Conservation (phyloP, 2,329 filamentous ascomycete species). For the Periconia macrospinosa region DNA sequence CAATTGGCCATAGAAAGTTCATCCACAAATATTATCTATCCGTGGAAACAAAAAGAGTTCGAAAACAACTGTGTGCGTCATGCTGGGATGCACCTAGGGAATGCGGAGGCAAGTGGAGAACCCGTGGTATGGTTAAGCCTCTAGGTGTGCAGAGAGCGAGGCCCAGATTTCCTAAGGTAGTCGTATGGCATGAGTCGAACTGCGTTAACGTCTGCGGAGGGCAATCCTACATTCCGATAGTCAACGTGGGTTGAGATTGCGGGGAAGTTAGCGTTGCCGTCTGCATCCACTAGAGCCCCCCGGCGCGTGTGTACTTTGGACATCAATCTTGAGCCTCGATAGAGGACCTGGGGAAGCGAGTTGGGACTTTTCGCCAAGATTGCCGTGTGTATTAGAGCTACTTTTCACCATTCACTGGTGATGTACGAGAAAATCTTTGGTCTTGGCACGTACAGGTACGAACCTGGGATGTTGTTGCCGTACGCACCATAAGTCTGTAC, state of each 20-base stretch:
- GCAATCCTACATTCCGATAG: constrained; percentile 20
- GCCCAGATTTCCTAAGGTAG: constrained; percentile 12
- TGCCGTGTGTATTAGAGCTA: no score
- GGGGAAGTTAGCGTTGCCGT: constrained; percentile 27
- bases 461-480: not conserved
- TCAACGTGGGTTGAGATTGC: constrained; percentile 19
- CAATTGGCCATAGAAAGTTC: no score
- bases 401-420: no score
- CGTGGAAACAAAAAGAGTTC: not conserved
- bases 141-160: constrained; percentile 23
- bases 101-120: constrained; percentile 18
- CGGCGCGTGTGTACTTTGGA: constrained; percentile 14
- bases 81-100: constrained; percentile 28
- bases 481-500: not conserved
- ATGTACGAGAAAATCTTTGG: no score
- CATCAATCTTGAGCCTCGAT: not conserved
- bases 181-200: constrained; percentile 1
- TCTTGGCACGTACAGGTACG: no score
- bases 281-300: constrained; percentile 14
- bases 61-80: constrained; percentile 2
- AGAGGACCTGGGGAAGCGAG: not conserved
- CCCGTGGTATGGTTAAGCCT: constrained; percentile 21
- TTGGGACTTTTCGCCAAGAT: not conserved
- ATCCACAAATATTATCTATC: no score
- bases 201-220: constrained; percentile 7